These are phyloP conservation scores for Agroathelia rolfsii DNA, from an alignment of 1,284 basidiomycete species.

Conservation along the genomic window DNA sequence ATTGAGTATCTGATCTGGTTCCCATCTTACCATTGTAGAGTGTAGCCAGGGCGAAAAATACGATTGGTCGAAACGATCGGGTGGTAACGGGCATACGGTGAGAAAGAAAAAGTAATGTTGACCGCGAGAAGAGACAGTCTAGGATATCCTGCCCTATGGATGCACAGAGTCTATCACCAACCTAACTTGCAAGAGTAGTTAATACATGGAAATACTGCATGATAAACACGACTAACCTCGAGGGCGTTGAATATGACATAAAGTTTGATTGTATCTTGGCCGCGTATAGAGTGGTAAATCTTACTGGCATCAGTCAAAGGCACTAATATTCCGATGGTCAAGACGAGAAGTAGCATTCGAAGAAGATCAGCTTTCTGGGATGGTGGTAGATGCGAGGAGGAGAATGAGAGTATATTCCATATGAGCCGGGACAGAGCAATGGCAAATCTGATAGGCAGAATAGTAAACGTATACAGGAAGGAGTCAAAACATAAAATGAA, in stretches of 20 bases:
- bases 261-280: constrained; percentile 96
- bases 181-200: constrained; percentile 38
- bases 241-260: constrained; percentile 99
- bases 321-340: constrained; percentile 69
- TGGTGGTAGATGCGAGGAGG: constrained; percentile 54
- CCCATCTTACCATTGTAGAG: constrained; percentile 69
- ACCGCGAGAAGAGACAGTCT: constrained; percentile 92
- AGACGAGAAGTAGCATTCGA: constrained; percentile 66
- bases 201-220: constrained; percentile 1
- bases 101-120: constrained; percentile 75
- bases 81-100: constrained; percentile 48
- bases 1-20: constrained; percentile 1
- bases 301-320: constrained; percentile 92
- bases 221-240: constrained; percentile 45
- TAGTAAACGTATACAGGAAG: constrained; percentile 97
- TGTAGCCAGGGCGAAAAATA: constrained; percentile 80
- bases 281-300: constrained; percentile 98
- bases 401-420: constrained; percentile 39
- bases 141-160: constrained; percentile 97
- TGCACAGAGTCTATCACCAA: constrained; percentile 89
- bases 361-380: constrained; percentile 91
- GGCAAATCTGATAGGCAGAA: constrained; percentile 83
- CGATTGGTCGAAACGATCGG: constrained; percentile 64
- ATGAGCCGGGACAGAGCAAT: constrained; percentile 59
- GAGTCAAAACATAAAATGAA: constrained; percentile 93